Percentiles rank a stretch among this genome's conserved stretches.
These are phyloP conservation scores for Avena insularis DNA, from an alignment of 176 grass and related monocot genomes.

Conservation along the genomic window DNA sequence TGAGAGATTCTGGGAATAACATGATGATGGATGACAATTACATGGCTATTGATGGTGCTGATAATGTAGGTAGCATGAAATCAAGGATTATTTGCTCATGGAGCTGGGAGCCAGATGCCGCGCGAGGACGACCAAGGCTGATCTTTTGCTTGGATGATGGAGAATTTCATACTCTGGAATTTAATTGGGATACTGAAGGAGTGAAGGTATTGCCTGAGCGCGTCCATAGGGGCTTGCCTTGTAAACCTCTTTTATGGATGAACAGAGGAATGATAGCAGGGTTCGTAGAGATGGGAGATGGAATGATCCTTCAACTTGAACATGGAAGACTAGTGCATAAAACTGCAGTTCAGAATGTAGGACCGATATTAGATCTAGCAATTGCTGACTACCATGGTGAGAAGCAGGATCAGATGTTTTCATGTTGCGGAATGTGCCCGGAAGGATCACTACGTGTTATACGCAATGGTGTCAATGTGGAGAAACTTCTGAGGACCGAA, in stretches of 20 bases:
- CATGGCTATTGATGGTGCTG: constrained; percentile 88
- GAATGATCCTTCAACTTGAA: constrained; percentile 81
- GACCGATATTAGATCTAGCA: constrained; percentile 91
- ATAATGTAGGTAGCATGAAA: constrained; percentile 57
- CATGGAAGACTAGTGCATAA: constrained; percentile 68
- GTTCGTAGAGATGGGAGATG: constrained; percentile 97
- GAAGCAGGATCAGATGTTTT: constrained; percentile 97
- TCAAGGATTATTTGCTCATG: constrained; percentile 82
- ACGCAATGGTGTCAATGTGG: constrained; percentile 93
- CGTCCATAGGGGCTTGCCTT: constrained; percentile 67
- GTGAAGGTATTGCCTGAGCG: constrained; percentile 69
- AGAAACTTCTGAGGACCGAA: constrained; percentile 82
- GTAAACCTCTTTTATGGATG: constrained; percentile 81
- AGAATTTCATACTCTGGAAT: constrained; percentile 85
- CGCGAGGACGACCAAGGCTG: constrained; percentile 61
- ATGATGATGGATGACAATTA: constrained; percentile 76
- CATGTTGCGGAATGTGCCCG: constrained; percentile 95
- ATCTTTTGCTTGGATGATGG: constrained; percentile 87
- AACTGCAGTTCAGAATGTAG: constrained; percentile 90
- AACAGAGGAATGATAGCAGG: constrained; percentile 73
- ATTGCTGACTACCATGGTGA: constrained; percentile 91
- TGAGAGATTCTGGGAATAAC: constrained; percentile 81
- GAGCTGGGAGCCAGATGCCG: constrained; percentile 85
- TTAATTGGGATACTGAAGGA: constrained; percentile 68
- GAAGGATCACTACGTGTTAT: constrained; percentile 87